Conservation (phyloP, 148 eudicot species). For the Vaccinium myrtillus region DNA sequence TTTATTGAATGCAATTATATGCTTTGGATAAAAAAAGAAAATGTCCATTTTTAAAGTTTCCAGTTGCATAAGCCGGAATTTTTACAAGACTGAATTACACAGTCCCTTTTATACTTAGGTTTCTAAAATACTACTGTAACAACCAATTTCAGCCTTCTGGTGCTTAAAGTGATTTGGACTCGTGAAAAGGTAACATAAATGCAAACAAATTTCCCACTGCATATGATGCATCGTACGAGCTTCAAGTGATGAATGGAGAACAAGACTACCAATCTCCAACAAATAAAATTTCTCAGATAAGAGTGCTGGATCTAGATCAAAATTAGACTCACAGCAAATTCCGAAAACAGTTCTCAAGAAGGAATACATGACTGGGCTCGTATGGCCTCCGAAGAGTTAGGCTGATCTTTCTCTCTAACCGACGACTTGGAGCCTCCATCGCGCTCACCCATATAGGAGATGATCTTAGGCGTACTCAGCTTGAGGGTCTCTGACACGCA, state of each 20-base stretch:
- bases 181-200: neutral
- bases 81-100: too few relatives aligned
- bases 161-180: neutral
- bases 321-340: neutral
- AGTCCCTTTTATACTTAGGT: too few relatives aligned
- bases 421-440: neutral
- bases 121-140: too few relatives aligned
- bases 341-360: constrained; percentile 2
- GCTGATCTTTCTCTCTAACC: neutral
- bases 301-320: neutral
- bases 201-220: neutral
- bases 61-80: too few relatives aligned
- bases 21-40: too few relatives aligned
- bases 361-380: neutral
- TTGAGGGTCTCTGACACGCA: constrained; percentile 80
- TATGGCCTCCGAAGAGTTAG: neutral
- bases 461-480: constrained; percentile 25
- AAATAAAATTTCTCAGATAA: neutral
- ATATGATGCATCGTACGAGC: neutral
- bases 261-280: neutral
- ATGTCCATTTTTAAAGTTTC: too few relatives aligned
- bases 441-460: neutral
- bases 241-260: constrained; percentile 2
- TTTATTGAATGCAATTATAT: too few relatives aligned
- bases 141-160: too few relatives aligned